These are phyloP conservation scores for Acacia melanoxylon DNA, from an alignment of 306 rosid genomes.

Conservation along the genomic window DNA sequence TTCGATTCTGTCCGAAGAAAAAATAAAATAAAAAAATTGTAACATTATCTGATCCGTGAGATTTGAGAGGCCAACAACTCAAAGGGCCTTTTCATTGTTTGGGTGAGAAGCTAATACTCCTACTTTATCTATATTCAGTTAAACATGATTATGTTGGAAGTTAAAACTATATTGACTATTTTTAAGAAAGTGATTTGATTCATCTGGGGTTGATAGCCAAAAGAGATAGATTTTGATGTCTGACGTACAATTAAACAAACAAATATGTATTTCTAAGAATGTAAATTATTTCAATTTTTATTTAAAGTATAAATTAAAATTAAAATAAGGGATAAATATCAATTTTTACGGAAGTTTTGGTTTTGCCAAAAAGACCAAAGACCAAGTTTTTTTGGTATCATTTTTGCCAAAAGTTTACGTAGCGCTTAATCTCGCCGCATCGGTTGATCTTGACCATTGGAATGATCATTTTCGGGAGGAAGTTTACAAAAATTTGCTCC, in stretches of 20 bases:
- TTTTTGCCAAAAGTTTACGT: too few relatives aligned
- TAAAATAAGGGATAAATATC: too few relatives aligned
- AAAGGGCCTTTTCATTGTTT: neutral
- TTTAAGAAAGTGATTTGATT: neutral
- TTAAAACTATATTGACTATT: neutral
- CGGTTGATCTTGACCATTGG: too few relatives aligned
- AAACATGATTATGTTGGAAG: neutral
- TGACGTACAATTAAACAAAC: neutral
- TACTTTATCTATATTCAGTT: neutral
- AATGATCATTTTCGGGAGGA: too few relatives aligned
- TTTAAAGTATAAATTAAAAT: too few relatives aligned
- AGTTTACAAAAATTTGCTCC: too few relatives aligned
- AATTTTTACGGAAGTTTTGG: too few relatives aligned
- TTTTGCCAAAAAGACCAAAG: too few relatives aligned
- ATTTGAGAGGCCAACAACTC: neutral
- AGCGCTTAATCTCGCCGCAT: too few relatives aligned
- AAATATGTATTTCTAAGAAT: neutral
- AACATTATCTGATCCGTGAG: neutral
- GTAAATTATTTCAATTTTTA: neutral
- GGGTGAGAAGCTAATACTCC: too few relatives aligned
- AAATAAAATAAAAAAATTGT: neutral
- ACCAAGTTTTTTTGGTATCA: too few relatives aligned
- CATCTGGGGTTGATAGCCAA: neutral
- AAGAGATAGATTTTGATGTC: neutral
- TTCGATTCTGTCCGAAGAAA: neutral